A percentile compares a stretch with the other conserved stretches of the same genome.
These are phyloP conservation scores for Epithele typhae DNA, from an alignment of 768 basidiomycete species.

Conservation along the genomic window DNA sequence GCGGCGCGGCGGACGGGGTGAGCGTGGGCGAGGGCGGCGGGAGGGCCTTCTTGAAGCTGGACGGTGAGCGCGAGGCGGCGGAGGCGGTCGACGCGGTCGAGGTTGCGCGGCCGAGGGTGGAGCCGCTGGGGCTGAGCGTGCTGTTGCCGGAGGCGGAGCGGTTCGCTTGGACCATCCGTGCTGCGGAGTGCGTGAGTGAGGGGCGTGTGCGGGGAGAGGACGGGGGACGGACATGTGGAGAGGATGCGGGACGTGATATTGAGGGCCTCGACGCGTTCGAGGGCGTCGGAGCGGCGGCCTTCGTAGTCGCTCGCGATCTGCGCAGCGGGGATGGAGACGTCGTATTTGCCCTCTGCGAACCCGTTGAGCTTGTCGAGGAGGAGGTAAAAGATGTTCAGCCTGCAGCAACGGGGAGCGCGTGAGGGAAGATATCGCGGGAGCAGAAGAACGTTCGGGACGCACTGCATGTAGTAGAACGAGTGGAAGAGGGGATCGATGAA, in stretches of 20 bases:
- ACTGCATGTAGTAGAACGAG: constrained; percentile 99
- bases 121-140: background rate
- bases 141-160: constrained; percentile 27
- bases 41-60: constrained; percentile 40
- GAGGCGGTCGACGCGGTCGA: constrained; percentile 17
- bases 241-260: constrained; percentile 79
- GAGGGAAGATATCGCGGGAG: background rate
- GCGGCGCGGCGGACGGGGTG: constrained; percentile 28
- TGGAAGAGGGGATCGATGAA: constrained; percentile 98
- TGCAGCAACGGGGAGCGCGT: constrained; percentile 27
- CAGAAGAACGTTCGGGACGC: constrained; percentile 31
- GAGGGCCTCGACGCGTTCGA: constrained; percentile 72
- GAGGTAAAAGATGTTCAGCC: constrained; percentile 90
- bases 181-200: constrained; percentile 29
- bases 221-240: constrained; percentile 66
- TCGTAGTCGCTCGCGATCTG: constrained; percentile 79
- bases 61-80: constrained; percentile 30
- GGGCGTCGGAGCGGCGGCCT: constrained; percentile 77
- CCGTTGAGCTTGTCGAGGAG: constrained; percentile 91
- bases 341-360: constrained; percentile 78
- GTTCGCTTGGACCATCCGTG: constrained; percentile 61
- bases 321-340: constrained; percentile 55
- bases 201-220: background rate
- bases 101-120: constrained; percentile 16
- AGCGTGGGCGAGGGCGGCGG: constrained; percentile 34